Conservation (phyloP, 176 grass and related monocot species). For the Oryza punctata region DNA sequence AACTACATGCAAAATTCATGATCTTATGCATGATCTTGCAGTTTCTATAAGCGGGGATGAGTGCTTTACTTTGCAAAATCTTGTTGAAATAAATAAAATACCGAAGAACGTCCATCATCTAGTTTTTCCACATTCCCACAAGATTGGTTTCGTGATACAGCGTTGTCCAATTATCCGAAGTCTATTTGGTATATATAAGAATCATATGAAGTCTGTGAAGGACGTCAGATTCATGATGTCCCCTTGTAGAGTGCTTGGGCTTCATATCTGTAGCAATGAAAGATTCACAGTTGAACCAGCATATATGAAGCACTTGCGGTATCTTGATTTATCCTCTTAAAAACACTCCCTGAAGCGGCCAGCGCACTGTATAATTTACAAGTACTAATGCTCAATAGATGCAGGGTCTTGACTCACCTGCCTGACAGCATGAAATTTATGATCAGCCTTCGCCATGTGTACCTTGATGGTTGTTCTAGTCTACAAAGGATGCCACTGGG, state of each 20-base stretch:
- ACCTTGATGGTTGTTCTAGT: neutral
- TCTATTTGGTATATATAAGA: neutral
- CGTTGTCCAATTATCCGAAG: neutral
- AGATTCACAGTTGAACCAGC: neutral
- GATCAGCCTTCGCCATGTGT: neutral
- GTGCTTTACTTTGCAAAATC: neutral
- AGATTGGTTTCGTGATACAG: neutral
- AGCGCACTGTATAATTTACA: neutral
- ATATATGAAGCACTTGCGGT: constrained; percentile 13
- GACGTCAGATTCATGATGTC: neutral
- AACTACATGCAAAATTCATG: constrained; percentile 11
- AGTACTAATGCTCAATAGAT: neutral
- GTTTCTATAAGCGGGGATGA: neutral
- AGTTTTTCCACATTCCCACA: neutral
- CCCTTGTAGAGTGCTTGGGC: neutral
- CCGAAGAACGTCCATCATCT: neutral
- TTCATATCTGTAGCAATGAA: neutral
- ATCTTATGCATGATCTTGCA: neutral
- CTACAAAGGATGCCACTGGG: neutral
- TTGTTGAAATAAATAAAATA: neutral
- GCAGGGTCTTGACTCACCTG: fast-evolving
- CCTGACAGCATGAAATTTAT: constrained; percentile 25
- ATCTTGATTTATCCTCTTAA: neutral
- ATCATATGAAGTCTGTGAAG: neutral
- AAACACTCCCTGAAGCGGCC: too few species aligned